Conservation (phyloP, 768 basidiomycete species). For the Gymnopilus dilepis region DNA sequence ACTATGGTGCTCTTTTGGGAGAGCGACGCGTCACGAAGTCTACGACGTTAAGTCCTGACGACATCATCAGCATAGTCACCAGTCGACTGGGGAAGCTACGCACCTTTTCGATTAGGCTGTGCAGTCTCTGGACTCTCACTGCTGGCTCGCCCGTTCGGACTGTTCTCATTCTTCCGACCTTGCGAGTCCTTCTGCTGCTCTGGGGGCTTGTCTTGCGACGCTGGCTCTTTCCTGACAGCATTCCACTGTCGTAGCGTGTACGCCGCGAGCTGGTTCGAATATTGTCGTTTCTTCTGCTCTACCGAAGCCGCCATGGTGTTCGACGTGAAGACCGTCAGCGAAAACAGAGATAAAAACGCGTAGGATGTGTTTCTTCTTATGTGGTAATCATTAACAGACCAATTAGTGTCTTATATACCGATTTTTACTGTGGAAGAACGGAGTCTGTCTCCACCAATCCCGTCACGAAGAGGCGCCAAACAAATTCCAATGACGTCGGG, state of each 20-base stretch:
- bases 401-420: constrained; percentile 24
- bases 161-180: constrained; percentile 4
- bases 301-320: constrained; percentile 36
- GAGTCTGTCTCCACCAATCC: constrained; percentile 30
- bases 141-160: not conserved
- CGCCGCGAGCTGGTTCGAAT: constrained; percentile 46
- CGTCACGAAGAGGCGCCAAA: constrained; percentile 26
- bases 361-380: not conserved
- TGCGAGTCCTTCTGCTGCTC: not conserved
- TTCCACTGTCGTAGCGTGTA: constrained; percentile 50
- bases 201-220: constrained; percentile 1
- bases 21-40: constrained; percentile 22
- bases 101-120: not conserved
- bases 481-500: constrained; percentile 31
- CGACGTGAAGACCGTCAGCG: not conserved
- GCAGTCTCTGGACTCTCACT: constrained; percentile 2
- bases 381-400: not conserved
- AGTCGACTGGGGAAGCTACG: not conserved
- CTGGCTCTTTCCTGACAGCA: constrained; percentile 28
- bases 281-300: constrained; percentile 44
- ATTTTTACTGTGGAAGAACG: constrained; percentile 8
- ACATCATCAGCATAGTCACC: not conserved
- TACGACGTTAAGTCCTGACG: constrained; percentile 13
- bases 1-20: constrained; percentile 5
- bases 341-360: not conserved